These are phyloP conservation scores for Triangularia verruculosa DNA, from an alignment of 2,329 filamentous ascomycete genomes.

Conservation along the genomic window DNA sequence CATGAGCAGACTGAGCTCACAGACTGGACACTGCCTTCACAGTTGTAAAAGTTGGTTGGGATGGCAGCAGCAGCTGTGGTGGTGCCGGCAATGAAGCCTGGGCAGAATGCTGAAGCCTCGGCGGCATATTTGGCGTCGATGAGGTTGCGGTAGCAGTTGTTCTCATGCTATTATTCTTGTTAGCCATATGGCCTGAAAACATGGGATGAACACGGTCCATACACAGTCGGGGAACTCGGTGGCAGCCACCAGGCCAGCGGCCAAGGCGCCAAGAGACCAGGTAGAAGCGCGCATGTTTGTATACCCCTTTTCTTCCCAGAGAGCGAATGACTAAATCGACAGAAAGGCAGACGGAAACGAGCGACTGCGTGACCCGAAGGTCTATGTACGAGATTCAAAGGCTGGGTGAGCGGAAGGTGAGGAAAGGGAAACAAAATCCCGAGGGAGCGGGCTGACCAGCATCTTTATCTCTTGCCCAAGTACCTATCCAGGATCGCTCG, in stretches of 20 bases:
- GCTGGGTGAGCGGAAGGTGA: conserved; percentile 1
- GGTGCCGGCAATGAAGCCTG: conserved; percentile 26
- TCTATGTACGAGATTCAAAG: conserved; percentile 9
- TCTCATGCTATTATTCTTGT: conserved; percentile 18
- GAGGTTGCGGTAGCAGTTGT: conserved; percentile 30
- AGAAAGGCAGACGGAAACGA: conserved; percentile 21
- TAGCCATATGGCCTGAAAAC: neutral
- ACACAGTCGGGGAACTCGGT: conserved; percentile 28
- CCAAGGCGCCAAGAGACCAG: conserved; percentile 25
- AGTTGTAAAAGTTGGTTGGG: conserved; percentile 28
- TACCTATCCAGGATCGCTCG: too few species aligned
- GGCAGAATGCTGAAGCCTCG: conserved; percentile 23
- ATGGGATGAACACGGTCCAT: neutral
- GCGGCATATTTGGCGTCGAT: conserved; percentile 22
- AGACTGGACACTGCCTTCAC: conserved; percentile 18
- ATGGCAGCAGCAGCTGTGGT: conserved; percentile 24
- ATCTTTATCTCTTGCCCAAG: conserved; percentile 13
- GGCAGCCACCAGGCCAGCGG: conserved; percentile 23
- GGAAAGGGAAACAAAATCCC: neutral
- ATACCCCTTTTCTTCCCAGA: conserved; percentile 4
- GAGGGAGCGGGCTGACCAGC: neutral
- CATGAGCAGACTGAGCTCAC: conserved; percentile 33
- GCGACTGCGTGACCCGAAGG: conserved; percentile 22
- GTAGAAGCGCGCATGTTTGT: conserved; percentile 24
- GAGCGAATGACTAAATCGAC: conserved; percentile 9